Base-by-base conservation (phyloP, 148 eudicot genomes). In the Rhododendron vialii region DNA sequence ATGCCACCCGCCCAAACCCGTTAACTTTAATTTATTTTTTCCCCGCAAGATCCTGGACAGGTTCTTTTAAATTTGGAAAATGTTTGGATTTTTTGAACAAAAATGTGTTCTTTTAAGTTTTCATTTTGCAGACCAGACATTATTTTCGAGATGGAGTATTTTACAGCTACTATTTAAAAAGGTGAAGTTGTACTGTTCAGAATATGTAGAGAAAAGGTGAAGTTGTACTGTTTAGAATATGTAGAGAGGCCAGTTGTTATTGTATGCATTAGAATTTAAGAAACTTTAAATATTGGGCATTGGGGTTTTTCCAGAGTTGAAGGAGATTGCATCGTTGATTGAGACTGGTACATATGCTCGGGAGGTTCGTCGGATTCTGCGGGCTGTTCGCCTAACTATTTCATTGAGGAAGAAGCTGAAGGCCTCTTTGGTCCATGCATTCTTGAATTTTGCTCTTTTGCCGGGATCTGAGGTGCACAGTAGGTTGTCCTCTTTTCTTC, bases 321-420 rank as follows among this genome's bases (percentile, higher is more conserved):
- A 93, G 93, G 99, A 95, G 71, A 95, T 94, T 67, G 93, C 94
- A 5, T 89, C 93, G 24, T 38, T 94, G 79, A 92, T 96, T 67
- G 99, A 96, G 88, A 90, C 91, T 22, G 98, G 98, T 26, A 91
- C 96, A 8, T 91, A 92, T 75, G 88, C 92, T 2, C 93, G 95
- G 82, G 98, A 96, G 81, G 90, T 91, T 28, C 91, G 98, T 47
- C 88, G 95, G 51, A 91, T 96, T 85, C 83, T 89, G 84, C 95
- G 96, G 15, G 98, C 94, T 20, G 82, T 96, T 87, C 93, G 98
- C 80, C 93, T 92, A 53, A 96, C 98, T 0, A 90, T 93, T 80
- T 89, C 90, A 1, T 77, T 95, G 89, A 93, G 98, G 77, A 89
- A 84, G 80, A 95, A 95, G 93, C 90, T 96, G 69, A 93, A 90